Conservation (phyloP, 2,329 filamentous ascomycete species). For the Fusarium haematococcum region DNA sequence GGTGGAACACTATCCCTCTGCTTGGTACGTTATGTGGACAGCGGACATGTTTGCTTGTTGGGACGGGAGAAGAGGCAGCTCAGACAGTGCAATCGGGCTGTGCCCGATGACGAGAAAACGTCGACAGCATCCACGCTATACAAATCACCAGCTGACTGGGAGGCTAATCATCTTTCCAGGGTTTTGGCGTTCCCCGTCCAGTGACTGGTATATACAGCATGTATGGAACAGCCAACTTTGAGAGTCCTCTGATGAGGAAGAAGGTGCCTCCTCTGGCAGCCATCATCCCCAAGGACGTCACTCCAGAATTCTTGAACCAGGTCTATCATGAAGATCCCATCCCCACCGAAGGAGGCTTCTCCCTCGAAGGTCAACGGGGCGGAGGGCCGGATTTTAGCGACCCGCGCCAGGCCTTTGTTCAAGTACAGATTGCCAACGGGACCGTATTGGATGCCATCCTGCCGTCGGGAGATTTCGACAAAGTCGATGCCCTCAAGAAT, state of each 20-base stretch:
- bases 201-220: conserved; percentile 55
- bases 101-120: no score
- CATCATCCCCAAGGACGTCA: conserved; percentile 40
- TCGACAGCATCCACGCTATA: no score
- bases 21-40: conserved; percentile 45
- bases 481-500: conserved; percentile 51
- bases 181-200: conserved; percentile 50
- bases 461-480: conserved; percentile 38
- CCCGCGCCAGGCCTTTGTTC: conserved; percentile 53
- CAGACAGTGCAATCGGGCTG: no score
- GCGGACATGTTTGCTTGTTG: not conserved
- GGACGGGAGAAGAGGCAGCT: no score
- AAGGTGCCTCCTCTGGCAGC: conserved; percentile 47
- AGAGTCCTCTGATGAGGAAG: conserved; percentile 51
- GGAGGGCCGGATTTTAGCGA: conserved; percentile 51
- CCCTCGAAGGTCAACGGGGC: conserved; percentile 53
- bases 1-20: conserved; percentile 51
- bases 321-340: conserved; percentile 52
- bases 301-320: conserved; percentile 47
- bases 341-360: conserved; percentile 53
- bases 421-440: conserved; percentile 56
- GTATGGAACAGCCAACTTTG: conserved; percentile 56
- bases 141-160: not conserved
- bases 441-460: conserved; percentile 51
- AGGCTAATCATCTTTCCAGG: conserved; percentile 40